Base-by-base conservation (phyloP, 106 monocot genomes). In the Platanthera guangdongensis region DNA sequence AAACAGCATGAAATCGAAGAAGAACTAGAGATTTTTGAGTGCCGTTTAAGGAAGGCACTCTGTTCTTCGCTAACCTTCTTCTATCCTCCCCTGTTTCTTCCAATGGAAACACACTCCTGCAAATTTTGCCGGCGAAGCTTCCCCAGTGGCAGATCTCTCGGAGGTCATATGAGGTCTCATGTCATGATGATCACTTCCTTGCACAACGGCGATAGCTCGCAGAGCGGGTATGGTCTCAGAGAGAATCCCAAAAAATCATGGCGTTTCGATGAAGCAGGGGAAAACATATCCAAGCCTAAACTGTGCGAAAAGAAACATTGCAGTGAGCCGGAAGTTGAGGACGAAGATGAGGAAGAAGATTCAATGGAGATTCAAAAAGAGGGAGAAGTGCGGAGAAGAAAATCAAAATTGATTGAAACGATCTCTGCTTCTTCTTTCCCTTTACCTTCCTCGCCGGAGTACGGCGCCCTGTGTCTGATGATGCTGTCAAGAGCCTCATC, bases 161-260 rank as follows among this genome's bases (percentile, higher is more conserved):
- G 84, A 13, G 82, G 84, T 18, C 88, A 92, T 79, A 86, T 88
- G 88, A 79, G 83, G 79, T 86, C 86, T 10, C 92, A 88, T 76
- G 3, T 65, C 45, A 3, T 57, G 14, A 0, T 22, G 19, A 25
- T 19, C 54, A 59, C 73, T 47, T 11, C 55, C 6, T 8, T 8
- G 64, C 21, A 11, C 10, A 9, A 49, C 9, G 76, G 69, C 19
- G 10, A 9, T 28, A 10, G 2, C 18, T 3, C 65, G 2, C 51
- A 67, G 68, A 8, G 7, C 47, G 53, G 46, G 7, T 78, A 78
- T 50, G 53, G 70, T 12, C 54, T 78, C 32, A 78, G 78, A 13
- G 70, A 78, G 70, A 78, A 78, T 10, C 78, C 70, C 0, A 78
- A 78, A 45, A 78, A 71, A 51, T 52, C 68, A 11, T 47, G 70